Base-by-base conservation (phyloP, 2,329 filamentous ascomycete species). In the Talaromyces sp. region DNA sequence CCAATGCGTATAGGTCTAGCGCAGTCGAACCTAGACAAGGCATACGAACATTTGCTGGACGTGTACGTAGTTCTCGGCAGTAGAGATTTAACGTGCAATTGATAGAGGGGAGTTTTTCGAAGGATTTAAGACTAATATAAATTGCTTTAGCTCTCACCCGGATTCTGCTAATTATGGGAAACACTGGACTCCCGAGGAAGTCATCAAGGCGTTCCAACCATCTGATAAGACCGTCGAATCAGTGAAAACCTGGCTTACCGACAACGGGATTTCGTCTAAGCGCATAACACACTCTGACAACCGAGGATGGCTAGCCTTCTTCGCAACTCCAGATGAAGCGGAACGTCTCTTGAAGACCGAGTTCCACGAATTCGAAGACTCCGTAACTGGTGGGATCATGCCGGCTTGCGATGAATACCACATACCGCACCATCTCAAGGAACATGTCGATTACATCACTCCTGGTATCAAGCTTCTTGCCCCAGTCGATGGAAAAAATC, bases 401-500 rank as follows among this genome's bases (percentile, higher is more conserved):
- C 74, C 71, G 68, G 71, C 68, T 45, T 78, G 66, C 69, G 78
- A 80, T 17, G 71, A 78, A 70, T 85, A 85, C 70, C 82, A 84
- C 65, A 73, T 86, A 2, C 84, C 84, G 1, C 75, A 77, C 27
- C 71, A 80, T 53, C 68, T 86, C 13, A 77, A 77, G 45, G 68
- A 77, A 8, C 82, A 86, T 65, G 76, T 87, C 60, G 84, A 87
- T 73, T 86, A 85, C 71, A 80, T 87, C 40, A 86, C 81, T 0
- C 85, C 85, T 0, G 84, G 84, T n/a, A 80, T 85, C 68, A 65
- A 58, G 58, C 84, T 83, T 68, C 77, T 86, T 25, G 72, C 70
- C n/a, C 69, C 71, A 15, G 2, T 71, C 70, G 67, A 73, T 70
- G 43, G 68, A 47, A 6, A 70, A 69, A 40, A 67, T 34, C 2